Evolutionary conservation across 2,329 filamentous ascomycete genomes (phyloP), one percentile per base, ranked within the genome.

Genomic region (Chrysoporthe cubensis): DNA sequence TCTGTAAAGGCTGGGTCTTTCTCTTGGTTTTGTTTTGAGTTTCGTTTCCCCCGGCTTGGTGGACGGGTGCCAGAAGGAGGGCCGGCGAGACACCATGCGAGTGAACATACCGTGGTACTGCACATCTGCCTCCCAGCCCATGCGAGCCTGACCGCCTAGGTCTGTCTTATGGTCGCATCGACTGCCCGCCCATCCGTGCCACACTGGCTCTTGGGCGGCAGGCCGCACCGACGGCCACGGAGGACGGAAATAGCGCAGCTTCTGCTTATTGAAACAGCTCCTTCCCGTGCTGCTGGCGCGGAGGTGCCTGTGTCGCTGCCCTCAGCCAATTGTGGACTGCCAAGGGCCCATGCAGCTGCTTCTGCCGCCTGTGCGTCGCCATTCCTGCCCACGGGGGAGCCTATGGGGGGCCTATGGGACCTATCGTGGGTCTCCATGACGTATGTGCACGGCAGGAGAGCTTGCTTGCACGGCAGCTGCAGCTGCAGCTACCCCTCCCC

Each of bases 401-500:
- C 34, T 42, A 3, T 5, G 16, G 34, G 44, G 32, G 37, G 32
- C 32, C 43, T 14, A 40, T 54, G 61, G 40, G 8, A 8, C 21
- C 16, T 13, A 4, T n/a, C 42, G 57, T 60, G 57, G 40, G 40
- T 52, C 62, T 42, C 13, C 16, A 56, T 64, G 62, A 64, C 62
- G 62, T 64, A 54, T 43, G 8, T 14, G 13, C 14, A 32, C 8
- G 37, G 48, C 50, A 46, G 26, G 18, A 14, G 21, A 46, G 40
- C 42, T 44, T 26, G 34, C 21, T 8, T 52, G 26, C 26, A 26
- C 26, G 52, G 59, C 59, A 46, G 26, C 40, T 61, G 42, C 46
- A 40, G 52, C 63, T 65, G 63, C 63, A 65, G 63, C 61, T 50
- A 44, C 65, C 57, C 67, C 67, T 64, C 44, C 48, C 59, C 44